phyloP scores from a whole-genome alignment of 768 basidiomycete species.

The Russula emetica region DNA sequence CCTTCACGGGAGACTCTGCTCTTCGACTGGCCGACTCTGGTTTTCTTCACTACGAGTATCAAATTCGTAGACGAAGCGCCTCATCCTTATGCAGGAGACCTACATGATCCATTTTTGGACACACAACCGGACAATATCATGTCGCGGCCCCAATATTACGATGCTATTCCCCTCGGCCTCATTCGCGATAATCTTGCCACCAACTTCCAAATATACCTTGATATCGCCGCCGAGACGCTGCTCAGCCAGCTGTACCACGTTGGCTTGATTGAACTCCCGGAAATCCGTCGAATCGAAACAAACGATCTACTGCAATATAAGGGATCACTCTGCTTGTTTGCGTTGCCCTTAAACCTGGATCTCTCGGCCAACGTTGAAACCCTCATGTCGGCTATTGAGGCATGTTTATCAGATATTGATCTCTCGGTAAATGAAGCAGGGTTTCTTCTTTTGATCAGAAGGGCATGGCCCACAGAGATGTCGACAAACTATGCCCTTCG shows the following conservation, averaged over 20 bases:
- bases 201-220: constrained; percentile 54
- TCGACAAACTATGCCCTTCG: constrained; percentile 66
- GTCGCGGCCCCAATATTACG: constrained; percentile 45
- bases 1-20: constrained; percentile 46
- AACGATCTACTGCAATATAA: constrained; percentile 35
- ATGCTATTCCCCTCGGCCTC: constrained; percentile 54
- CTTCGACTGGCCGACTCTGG: constrained; percentile 64
- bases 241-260: constrained; percentile 58
- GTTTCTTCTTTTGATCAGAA: constrained; percentile 59
- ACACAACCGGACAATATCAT: constrained; percentile 31
- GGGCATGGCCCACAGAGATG: constrained; percentile 72
- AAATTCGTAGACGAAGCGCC: constrained; percentile 36
- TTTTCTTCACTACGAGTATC: constrained; percentile 56
- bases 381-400: constrained; percentile 66
- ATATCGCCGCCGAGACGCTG: constrained; percentile 48
- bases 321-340: constrained; percentile 51
- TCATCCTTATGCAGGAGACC: constrained; percentile 27
- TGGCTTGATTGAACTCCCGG: constrained; percentile 54
- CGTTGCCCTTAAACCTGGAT: constrained; percentile 67
- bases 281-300: constrained; percentile 38
- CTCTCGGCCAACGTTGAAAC: constrained; percentile 68
- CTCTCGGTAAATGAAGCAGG: constrained; percentile 72
- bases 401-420: constrained; percentile 64
- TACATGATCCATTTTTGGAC: constrained; percentile 48
- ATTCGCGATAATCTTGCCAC: constrained; percentile 56